Base-by-base conservation (phyloP, 1,284 basidiomycete species). In the Ganoderma lingzhi region DNA sequence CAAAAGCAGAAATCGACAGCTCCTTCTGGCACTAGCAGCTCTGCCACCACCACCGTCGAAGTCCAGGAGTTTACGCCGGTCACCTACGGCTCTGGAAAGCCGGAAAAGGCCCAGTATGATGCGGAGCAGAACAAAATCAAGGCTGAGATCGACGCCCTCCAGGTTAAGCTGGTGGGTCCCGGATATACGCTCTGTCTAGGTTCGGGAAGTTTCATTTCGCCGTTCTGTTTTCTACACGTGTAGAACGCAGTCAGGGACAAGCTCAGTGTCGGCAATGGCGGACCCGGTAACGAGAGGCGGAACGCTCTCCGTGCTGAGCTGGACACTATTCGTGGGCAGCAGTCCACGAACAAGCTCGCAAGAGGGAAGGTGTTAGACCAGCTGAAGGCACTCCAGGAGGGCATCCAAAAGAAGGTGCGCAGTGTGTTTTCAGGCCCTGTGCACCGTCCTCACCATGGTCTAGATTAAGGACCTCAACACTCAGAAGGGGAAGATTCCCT, bases 401-500 rank as follows among this genome's bases (percentile, higher is more conserved):
- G 80, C 58, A 87, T 97, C 64, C 85, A 90, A 77, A 95, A 94
- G 84, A 98, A 96, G 88, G 95, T 94, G 69, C 60, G 82, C 71
- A 32, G 9, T 30, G 41, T 2, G 10, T 48, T 9, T 6, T 15
- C 2, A 14, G 64, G 55, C 66, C 15, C 39, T 65, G 56, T 59
- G n/a, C 55, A 35, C 41, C 64, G n/a, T 64, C 69, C 56, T 35
- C 1, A 48, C 23, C 2, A 0, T 48, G 5, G 30, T 19, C 62
- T 73, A 96, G 95, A 88, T 94, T 79, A 97, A 97, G 82, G 96
- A 96, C 76, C 86, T 98, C 71, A 93, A 98, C 79, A 87, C 93
- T 45, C 87, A 92, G 39, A 94, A 93, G 80, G 83, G 87, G 65
- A 99, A 98, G 83, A 86, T 89, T 0, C 85, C 90, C n/a, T 98